Evolutionary conservation across 2,329 filamentous ascomycete genomes (phyloP), one percentile per base, ranked within the genome.

Genomic region (Pseudocercospora eumusae): DNA sequence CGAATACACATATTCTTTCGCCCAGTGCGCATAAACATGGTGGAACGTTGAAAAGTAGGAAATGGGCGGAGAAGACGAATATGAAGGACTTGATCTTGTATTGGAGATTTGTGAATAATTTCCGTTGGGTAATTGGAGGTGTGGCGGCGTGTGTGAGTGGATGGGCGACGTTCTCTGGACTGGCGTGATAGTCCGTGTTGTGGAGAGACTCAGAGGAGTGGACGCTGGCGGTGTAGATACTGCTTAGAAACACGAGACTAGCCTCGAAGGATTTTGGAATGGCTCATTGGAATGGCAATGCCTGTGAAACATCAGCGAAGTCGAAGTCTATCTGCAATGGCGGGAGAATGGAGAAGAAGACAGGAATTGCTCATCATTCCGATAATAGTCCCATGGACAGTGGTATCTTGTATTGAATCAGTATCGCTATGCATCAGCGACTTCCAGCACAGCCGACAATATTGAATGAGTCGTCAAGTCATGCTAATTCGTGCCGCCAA

Each of bases 1-100:
- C 45, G 13, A 67, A 72, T 11, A 72, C 68, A 9, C 63, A 44
- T 5, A 45, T 69, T 5, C 69, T 54, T 42, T 59, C 47, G 56
- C 70, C 70, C n/a, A 67, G 64, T 10, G 68, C 69, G 50, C 54
- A 65, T 31, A 63, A 61, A 50, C 71, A 73, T 56, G 69, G 69
- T 10, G 62, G 60, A 13, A 68, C 66, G 25, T 52, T 53, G 60
- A 50, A 63, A 15, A 67, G 59, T 45, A 64, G 66, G 60, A 36
- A 52, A 61, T 70, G 68, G 69, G 66, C 66, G 15, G 68, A 65
- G 61, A 63, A 61, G 57, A 67, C 61, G 52, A 57, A 63, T 56
- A 71, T 72, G 64, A 66, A 60, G 59, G 65, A 68, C 33, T 36
- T 72, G 66, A 68, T 72, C 4, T 53, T 68, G 57, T 68, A 64